phyloP scores from a whole-genome alignment of 1,284 basidiomycete genomes.

The Hemileia vastatrix region DNA sequence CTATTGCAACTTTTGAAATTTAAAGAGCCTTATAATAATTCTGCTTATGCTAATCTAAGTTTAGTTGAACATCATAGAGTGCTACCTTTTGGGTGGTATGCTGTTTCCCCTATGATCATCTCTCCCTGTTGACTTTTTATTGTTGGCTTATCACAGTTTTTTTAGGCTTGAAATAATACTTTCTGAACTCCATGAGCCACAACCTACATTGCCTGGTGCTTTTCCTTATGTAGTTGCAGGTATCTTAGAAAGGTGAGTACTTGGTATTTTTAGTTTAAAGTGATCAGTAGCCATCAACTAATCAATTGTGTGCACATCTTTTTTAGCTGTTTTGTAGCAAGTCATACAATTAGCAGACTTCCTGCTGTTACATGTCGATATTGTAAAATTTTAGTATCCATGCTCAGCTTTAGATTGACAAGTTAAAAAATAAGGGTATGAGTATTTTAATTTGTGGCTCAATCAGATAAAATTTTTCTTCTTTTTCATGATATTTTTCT shows the following conservation, averaged over 20 bases:
- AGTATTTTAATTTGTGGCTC: too few relatives aligned
- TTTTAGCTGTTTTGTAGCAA: slow-evolving; percentile 44
- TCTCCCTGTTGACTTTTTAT: not conserved
- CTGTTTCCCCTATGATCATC: not conserved
- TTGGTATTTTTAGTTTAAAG: not conserved
- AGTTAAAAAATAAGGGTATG: slow-evolving; percentile 49
- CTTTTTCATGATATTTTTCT: not conserved
- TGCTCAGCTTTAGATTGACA: slow-evolving; percentile 49
- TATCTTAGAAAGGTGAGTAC: slow-evolving; percentile 46
- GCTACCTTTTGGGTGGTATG: slow-evolving; percentile 18
- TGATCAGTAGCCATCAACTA: not conserved
- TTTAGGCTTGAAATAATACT: slow-evolving; percentile 17
- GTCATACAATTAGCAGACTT: slow-evolving; percentile 40
- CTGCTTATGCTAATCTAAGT: slow-evolving; percentile 8
- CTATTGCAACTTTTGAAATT: slow-evolving; percentile 13
- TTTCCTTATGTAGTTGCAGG: slow-evolving; percentile 48
- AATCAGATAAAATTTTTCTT: not conserved
- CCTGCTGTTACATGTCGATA: slow-evolving; percentile 38
- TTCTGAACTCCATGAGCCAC: slow-evolving; percentile 14
- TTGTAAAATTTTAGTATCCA: slow-evolving; percentile 45
- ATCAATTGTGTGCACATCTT: not conserved
- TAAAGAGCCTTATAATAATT: not conserved
- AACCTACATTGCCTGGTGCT: slow-evolving; percentile 42
- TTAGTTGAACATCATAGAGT: not conserved
- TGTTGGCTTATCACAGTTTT: not conserved